Evolutionary conservation across 768 basidiomycete species (phyloP).

Genomic region (Suillus variegatus): DNA sequence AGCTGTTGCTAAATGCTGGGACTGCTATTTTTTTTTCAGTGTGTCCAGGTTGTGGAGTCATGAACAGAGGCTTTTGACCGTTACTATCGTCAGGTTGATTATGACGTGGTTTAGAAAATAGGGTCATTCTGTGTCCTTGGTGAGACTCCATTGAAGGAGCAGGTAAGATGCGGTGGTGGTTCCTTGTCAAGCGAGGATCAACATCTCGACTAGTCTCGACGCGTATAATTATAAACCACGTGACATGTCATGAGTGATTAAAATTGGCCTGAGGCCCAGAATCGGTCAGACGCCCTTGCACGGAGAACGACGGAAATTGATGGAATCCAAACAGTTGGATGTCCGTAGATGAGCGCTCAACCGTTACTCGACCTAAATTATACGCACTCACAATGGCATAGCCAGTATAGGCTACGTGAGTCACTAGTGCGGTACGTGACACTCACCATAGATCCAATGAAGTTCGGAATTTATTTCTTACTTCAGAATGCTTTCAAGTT

Average conservation of each 20-base stretch:
- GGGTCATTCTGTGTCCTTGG: not conserved
- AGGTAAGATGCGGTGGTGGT: constrained; percentile 1
- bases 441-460: not conserved
- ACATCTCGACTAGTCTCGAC: not conserved
- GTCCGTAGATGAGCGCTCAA: no score
- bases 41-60: not conserved
- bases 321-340: no score
- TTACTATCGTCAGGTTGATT: constrained; percentile 3
- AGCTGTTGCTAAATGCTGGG: constrained; percentile 7
- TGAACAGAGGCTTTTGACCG: constrained; percentile 1
- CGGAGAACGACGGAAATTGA: no score
- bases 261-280: not conserved
- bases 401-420: not conserved
- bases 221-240: constrained; percentile 15
- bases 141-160: constrained; percentile 6
- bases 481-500: not conserved
- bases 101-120: not conserved
- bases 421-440: not conserved
- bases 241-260: constrained; percentile 8
- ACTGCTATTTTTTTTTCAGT: not conserved
- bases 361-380: not conserved
- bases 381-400: not conserved
- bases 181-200: not conserved
- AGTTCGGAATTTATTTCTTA: not conserved
- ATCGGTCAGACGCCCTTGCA: no score